Evolutionary conservation across 768 basidiomycete genomes (phyloP).

Genomic region (Naganishia antarctica): DNA sequence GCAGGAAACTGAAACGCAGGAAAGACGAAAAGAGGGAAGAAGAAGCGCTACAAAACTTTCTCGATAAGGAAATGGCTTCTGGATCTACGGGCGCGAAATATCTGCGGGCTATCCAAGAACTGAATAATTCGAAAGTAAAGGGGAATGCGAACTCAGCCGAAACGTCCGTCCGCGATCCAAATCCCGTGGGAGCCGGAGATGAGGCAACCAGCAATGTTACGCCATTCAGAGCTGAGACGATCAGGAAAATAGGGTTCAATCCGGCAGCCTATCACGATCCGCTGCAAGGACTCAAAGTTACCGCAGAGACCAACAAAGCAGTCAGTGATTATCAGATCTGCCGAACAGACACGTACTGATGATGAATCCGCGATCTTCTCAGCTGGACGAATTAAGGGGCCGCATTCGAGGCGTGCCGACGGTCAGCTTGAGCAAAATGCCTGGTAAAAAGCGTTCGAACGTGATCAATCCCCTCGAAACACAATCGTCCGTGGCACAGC

Average conservation of each 20-base stretch:
- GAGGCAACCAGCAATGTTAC: slow-evolving; percentile 27
- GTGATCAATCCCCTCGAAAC: slow-evolving; percentile 2
- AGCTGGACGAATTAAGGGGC: slow-evolving; percentile 22
- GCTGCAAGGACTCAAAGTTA: slow-evolving; percentile 10
- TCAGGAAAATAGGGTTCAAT: slow-evolving; percentile 45
- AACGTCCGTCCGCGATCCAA: slow-evolving; percentile 52
- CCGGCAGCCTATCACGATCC: slow-evolving; percentile 30
- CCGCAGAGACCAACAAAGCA: slow-evolving; percentile 29
- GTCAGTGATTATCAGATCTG: slow-evolving; percentile 21
- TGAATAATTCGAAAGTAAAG: slow-evolving; percentile 70
- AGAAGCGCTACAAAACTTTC: slow-evolving; percentile 57
- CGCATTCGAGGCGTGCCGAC: slow-evolving; percentile 7
- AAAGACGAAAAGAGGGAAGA: slow-evolving; percentile 55
- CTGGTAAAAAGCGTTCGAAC: slow-evolving; percentile 19
- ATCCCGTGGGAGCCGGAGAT: slow-evolving; percentile 28
- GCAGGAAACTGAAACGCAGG: slow-evolving; percentile 67
- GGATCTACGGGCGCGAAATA: slow-evolving; percentile 53
- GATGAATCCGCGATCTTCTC: neutral
- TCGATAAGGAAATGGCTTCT: slow-evolving; percentile 52
- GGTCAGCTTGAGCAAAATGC: slow-evolving; percentile 12
- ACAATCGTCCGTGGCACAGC: neutral
- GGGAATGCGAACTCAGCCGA: slow-evolving; percentile 57
- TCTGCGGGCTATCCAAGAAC: slow-evolving; percentile 27
- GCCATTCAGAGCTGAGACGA: slow-evolving; percentile 35
- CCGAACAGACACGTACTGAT: neutral